Conservation (phyloP, 805 yeast genomes). For the Metschnikowia cerradonensis region DNA sequence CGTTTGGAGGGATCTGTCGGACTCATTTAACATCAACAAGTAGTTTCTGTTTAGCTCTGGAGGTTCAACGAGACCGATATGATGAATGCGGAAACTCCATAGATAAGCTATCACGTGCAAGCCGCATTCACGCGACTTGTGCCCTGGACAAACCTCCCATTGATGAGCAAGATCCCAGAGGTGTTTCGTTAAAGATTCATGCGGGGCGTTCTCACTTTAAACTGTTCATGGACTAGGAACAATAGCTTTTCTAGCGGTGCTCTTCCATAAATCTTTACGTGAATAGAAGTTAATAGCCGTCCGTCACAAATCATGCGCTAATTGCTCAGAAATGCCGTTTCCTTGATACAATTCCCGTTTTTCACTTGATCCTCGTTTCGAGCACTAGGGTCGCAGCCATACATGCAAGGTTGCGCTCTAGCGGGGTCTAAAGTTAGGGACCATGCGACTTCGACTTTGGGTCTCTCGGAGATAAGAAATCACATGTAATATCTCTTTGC, state of each 20-base stretch:
- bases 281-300: background rate
- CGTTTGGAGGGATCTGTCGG: constrained; percentile 4
- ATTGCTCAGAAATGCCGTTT: background rate
- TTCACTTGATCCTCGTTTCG: background rate
- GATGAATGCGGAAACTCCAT: background rate
- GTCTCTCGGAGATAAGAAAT: background rate
- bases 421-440: too few relatives aligned
- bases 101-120: constrained; percentile 3
- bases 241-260: background rate
- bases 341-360: background rate
- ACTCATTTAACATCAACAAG: background rate
- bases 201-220: too few relatives aligned
- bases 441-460: background rate
- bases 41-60: background rate
- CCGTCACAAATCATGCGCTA: background rate
- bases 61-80: background rate
- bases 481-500: background rate
- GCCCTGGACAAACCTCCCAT: background rate
- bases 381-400: background rate
- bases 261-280: background rate
- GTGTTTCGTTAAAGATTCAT: too few relatives aligned
- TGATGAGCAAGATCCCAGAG: background rate
- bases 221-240: too few relatives aligned
- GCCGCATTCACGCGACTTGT: background rate
- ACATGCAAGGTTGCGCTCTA: background rate